Percentiles rank a stretch among this genome's conserved stretches.
Evolutionary conservation across 108 stramenopile genomes (phyloP).

Genomic region (Nitzschia inconspicua): DNA sequence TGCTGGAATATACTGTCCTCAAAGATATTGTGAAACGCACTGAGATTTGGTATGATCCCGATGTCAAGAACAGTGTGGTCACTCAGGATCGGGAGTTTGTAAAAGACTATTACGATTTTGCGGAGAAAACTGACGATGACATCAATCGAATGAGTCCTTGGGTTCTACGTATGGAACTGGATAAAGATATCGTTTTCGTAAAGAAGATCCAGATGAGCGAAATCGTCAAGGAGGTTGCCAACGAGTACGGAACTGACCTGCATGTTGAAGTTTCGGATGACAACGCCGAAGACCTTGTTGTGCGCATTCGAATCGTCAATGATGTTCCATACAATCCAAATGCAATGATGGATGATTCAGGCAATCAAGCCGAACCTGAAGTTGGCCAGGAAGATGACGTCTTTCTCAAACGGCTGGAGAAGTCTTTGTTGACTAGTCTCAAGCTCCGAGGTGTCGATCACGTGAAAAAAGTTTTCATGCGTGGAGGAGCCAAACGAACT

Average conservation of each 20-base stretch:
- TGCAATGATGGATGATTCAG: constrained; percentile 48
- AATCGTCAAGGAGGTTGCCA: constrained; percentile 74
- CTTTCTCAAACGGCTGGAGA: constrained; percentile 92
- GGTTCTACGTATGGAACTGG: constrained; percentile 95
- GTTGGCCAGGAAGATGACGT: constrained; percentile 90
- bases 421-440: constrained; percentile 81
- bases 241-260: constrained; percentile 84
- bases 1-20: constrained; percentile 93
- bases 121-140: constrained; percentile 82
- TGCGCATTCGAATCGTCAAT: constrained; percentile 89
- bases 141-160: constrained; percentile 89
- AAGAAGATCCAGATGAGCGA: constrained; percentile 91
- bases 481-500: constrained; percentile 78
- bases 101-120: constrained; percentile 87
- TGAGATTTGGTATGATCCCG: constrained; percentile 97
- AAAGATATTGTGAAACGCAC: constrained; percentile 88
- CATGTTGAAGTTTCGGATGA: constrained; percentile 91
- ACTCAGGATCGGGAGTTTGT: constrained; percentile 90
- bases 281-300: constrained; percentile 87
- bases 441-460: constrained; percentile 91
- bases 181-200: constrained; percentile 83
- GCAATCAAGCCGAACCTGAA: constrained; percentile 73
- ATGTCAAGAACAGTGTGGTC: constrained; percentile 88
- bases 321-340: constrained; percentile 65
- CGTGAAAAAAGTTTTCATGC: constrained; percentile 96